Conservation (phyloP, 164 flowering plant genomes). For the Vitis amurensis region DNA sequence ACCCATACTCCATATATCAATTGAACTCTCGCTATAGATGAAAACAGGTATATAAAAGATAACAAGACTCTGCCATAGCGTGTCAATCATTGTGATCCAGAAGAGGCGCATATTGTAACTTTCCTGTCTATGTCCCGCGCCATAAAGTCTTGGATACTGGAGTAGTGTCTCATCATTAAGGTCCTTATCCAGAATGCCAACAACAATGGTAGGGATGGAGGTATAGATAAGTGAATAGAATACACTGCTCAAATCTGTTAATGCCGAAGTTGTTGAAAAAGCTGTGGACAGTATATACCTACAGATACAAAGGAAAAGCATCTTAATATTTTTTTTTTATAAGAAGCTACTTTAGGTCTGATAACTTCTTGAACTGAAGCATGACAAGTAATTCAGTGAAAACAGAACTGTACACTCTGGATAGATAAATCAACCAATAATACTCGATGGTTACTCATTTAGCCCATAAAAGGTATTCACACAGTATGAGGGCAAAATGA, state of each 20-base stretch:
- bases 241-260: slow-evolving; percentile 94
- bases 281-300: slow-evolving; percentile 85
- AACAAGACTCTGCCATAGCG: slow-evolving; percentile 95
- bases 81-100: slow-evolving; percentile 89
- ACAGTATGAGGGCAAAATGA: too few relatives aligned
- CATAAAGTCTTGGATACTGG: slow-evolving; percentile 76
- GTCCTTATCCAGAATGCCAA: slow-evolving; percentile 87
- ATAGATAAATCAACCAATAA: too few relatives aligned
- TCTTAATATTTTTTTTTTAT: neutral
- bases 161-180: slow-evolving; percentile 74
- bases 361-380: neutral
- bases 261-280: slow-evolving; percentile 83
- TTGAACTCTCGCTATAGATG: slow-evolving; percentile 50
- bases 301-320: slow-evolving; percentile 11
- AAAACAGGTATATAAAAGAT: slow-evolving; percentile 72
- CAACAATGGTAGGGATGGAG: slow-evolving; percentile 83
- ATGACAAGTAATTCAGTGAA: neutral
- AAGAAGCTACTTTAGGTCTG: too few relatives aligned
- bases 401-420: neutral
- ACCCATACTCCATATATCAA: slow-evolving; percentile 94
- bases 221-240: slow-evolving; percentile 87
- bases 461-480: too few relatives aligned
- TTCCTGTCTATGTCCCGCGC: slow-evolving; percentile 83
- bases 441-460: too few relatives aligned
- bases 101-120: slow-evolving; percentile 77